Evolutionary conservation across 1,139 yeast genomes (phyloP).

Genomic region (Saccharomyces hybrid): DNA sequence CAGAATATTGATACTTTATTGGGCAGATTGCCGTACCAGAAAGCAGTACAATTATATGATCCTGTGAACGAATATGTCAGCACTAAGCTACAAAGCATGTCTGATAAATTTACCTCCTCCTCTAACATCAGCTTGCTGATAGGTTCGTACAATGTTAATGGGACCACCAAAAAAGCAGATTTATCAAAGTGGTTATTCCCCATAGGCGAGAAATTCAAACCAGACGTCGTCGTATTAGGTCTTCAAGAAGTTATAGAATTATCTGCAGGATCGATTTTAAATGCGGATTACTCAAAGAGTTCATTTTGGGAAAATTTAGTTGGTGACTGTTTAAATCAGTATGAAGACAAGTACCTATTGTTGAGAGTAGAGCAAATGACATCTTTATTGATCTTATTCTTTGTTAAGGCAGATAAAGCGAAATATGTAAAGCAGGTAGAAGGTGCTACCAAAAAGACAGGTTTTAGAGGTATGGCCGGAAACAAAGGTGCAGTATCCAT

Average conservation of each 20-base stretch:
- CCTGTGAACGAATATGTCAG: constrained; percentile 85
- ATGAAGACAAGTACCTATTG: constrained; percentile 47
- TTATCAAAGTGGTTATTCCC: constrained; percentile 82
- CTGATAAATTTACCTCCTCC: constrained; percentile 51
- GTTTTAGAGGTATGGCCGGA: constrained; percentile 91
- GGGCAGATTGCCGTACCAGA: constrained; percentile 71
- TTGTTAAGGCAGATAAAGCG: constrained; percentile 51
- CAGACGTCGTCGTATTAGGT: constrained; percentile 77
- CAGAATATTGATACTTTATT: constrained; percentile 75
- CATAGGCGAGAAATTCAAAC: constrained; percentile 39
- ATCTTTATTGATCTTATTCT: constrained; percentile 65
- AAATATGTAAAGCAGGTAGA: constrained; percentile 56
- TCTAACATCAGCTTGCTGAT: constrained; percentile 59
- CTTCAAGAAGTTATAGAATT: constrained; percentile 89
- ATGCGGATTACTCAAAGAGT: constrained; percentile 61
- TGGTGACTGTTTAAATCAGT: constrained; percentile 48
- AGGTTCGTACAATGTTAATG: constrained; percentile 88
- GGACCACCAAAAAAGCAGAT: constrained; percentile 47
- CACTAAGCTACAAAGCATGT: constrained; percentile 46
- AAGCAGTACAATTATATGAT: constrained; percentile 69
- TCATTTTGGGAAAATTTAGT: constrained; percentile 56
- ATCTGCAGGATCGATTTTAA: constrained; percentile 75
- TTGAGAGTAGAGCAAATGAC: constrained; percentile 85
- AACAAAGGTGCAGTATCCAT: constrained; percentile 94
- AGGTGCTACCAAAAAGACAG: constrained; percentile 82